Evolutionary conservation across 2,329 filamentous ascomycete genomes (phyloP).

Genomic region (Venturia nashicola): DNA sequence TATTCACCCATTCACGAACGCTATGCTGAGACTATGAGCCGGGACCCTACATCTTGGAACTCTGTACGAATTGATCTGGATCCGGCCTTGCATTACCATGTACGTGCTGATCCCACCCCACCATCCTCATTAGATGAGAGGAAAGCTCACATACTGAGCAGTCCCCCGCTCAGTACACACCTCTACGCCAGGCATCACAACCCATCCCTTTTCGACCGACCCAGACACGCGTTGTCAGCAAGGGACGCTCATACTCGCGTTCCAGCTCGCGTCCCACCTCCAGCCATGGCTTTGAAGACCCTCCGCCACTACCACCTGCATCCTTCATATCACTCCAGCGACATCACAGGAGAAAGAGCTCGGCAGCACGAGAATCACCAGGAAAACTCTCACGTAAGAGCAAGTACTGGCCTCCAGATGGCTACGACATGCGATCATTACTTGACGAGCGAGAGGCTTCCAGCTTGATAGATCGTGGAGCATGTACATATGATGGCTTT

Average conservation of each 20-base stretch:
- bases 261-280: not conserved
- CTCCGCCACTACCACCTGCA: not conserved
- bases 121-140: not conserved
- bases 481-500: constrained; percentile 28
- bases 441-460: constrained; percentile 22
- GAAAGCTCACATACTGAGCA: not conserved
- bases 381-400: not conserved
- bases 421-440: constrained; percentile 21
- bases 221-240: not conserved
- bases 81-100: constrained; percentile 1
- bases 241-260: constrained; percentile 5
- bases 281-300: not conserved
- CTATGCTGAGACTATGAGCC: constrained; percentile 3
- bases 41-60: not conserved
- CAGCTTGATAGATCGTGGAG: constrained; percentile 25
- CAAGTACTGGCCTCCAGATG: constrained; percentile 26
- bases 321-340: constrained; percentile 5
- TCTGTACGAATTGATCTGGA: constrained; percentile 2
- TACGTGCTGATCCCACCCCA: not conserved
- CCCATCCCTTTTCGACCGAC: constrained; percentile 6
- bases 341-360: constrained; percentile 8
- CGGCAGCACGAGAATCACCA: not conserved
- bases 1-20: not conserved
- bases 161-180: not conserved
- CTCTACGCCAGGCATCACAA: not conserved